phyloP scores from a whole-genome alignment of 768 basidiomycete genomes.

The Naganishia randhawae region DNA sequence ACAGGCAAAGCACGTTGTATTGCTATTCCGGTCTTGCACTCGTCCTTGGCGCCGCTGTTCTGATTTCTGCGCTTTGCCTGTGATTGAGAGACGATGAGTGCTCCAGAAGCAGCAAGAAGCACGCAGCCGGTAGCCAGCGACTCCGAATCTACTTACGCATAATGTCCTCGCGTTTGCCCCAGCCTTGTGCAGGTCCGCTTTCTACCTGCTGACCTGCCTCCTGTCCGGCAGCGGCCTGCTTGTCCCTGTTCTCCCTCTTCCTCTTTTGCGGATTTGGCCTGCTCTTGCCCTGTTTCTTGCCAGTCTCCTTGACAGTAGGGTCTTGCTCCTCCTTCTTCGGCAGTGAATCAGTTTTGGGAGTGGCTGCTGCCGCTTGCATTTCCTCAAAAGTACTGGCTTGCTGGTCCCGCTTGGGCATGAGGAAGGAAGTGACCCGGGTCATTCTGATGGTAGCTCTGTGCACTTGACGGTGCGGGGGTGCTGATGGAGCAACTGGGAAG shows the following conservation, averaged over 20 bases:
- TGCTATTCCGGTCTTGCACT: conserved; percentile 57
- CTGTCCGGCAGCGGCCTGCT: conserved; percentile 40
- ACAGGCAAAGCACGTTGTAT: conserved; percentile 81
- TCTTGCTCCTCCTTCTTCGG: conserved; percentile 34
- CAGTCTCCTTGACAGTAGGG: neutral
- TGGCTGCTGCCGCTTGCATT: conserved; percentile 18
- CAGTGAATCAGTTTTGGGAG: conserved; percentile 3
- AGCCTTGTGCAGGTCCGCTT: conserved; percentile 23
- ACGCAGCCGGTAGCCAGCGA: neutral
- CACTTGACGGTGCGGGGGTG: too few relatives aligned
- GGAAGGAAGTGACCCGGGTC: conserved; percentile 49
- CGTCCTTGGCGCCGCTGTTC: conserved; percentile 68
- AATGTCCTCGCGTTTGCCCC: conserved; percentile 35
- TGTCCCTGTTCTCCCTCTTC: conserved; percentile 56
- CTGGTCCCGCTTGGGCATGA: conserved; percentile 40
- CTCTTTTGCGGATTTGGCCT: conserved; percentile 59
- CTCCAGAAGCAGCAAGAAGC: neutral
- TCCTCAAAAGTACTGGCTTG: conserved; percentile 47
- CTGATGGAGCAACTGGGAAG: neutral
- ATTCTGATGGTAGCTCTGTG: too few relatives aligned
- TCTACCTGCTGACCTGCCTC: conserved; percentile 25
- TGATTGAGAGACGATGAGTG: too few relatives aligned
- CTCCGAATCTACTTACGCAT: conserved; percentile 33
- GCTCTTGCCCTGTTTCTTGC: conserved; percentile 28
- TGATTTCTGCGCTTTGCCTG: conserved; percentile 43